Percentiles rank a stretch among this genome's conserved stretches.
Conservation (phyloP, 78 protist species). For the Dictyostelium intermedium region DNA sequence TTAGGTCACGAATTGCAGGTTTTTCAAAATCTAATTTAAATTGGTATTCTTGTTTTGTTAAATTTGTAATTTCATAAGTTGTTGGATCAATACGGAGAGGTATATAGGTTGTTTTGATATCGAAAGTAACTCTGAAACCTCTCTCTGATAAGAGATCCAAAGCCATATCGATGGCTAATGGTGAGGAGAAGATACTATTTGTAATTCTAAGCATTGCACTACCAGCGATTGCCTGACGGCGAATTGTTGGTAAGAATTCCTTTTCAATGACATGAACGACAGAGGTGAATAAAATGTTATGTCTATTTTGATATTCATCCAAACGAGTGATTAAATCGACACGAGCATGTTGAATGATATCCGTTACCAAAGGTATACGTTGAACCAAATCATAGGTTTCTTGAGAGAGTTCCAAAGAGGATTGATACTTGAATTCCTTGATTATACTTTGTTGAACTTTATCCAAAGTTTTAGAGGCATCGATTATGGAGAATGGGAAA, state of each 20-base stretch:
- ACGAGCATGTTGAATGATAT: conserved; percentile 69
- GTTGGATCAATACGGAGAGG: conserved; percentile 45
- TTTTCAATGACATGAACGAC: conserved; percentile 60
- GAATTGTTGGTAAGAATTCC: conserved; percentile 64
- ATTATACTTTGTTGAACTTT: conserved; percentile 64
- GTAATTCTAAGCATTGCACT: conserved; percentile 26
- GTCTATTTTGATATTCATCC: conserved; percentile 71
- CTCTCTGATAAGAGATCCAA: conserved; percentile 82
- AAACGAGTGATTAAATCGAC: conserved; percentile 77
- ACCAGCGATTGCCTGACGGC: conserved; percentile 72
- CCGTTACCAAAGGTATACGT: conserved; percentile 78
- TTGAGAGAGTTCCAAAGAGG: conserved; percentile 66
- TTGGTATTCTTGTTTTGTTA: conserved; percentile 34
- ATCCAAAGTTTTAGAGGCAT: conserved; percentile 66
- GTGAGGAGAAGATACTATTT: conserved; percentile 16
- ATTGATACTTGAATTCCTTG: conserved; percentile 75
- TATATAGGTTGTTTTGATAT: conserved; percentile 50
- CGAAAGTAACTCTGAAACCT: conserved; percentile 76
- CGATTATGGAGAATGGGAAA: conserved; percentile 84
- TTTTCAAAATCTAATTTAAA: conserved; percentile 53
- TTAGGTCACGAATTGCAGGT: conserved; percentile 37
- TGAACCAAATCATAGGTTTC: conserved; percentile 77
- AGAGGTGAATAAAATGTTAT: conserved; percentile 35
- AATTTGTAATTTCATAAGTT: conserved; percentile 43
- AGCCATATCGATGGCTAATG: conserved; percentile 61